Conservation (phyloP, 306 rosid species). For the Ormosia emarginata region DNA sequence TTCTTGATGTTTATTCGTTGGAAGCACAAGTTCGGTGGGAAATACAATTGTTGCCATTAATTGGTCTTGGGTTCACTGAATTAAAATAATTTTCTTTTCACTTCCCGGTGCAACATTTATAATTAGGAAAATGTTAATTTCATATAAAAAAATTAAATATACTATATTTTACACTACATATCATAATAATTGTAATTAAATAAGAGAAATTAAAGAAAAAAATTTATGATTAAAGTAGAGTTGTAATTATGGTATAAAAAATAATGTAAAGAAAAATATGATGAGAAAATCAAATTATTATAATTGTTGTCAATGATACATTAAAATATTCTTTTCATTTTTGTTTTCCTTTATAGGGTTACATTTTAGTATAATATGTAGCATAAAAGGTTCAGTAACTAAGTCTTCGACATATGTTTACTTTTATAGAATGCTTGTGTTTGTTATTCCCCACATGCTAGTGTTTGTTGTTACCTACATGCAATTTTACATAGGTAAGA, state of each 20-base stretch:
- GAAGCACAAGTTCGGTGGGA: neutral
- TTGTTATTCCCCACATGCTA: slow-evolving; percentile 50
- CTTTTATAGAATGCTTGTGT: neutral
- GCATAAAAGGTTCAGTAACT: slow-evolving; percentile 14
- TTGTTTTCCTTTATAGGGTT: slow-evolving; percentile 6
- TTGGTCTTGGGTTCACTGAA: slow-evolving; percentile 19
- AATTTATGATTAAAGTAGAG: too few species aligned
- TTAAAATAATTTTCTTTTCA: neutral
- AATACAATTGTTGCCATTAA: neutral
- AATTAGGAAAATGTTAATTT: too few species aligned
- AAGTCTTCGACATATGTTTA: slow-evolving; percentile 6
- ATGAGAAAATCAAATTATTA: too few species aligned
- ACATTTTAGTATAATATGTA: neutral
- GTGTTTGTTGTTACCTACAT: slow-evolving; percentile 39
- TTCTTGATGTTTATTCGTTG: neutral
- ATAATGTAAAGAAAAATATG: too few species aligned
- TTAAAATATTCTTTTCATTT: neutral
- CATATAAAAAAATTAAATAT: too few species aligned
- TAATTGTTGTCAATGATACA: slow-evolving; percentile 11
- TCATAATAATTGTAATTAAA: too few species aligned
- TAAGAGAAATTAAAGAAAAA: too few species aligned
- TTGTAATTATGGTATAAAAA: too few species aligned
- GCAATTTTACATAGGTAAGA: neutral
- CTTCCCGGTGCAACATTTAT: neutral
- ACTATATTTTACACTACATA: too few species aligned